Evolutionary conservation across 2,329 filamentous ascomycete genomes (phyloP), one percentile per base, ranked within the genome.

Genomic region (Ceratocystis albifundus): DNA sequence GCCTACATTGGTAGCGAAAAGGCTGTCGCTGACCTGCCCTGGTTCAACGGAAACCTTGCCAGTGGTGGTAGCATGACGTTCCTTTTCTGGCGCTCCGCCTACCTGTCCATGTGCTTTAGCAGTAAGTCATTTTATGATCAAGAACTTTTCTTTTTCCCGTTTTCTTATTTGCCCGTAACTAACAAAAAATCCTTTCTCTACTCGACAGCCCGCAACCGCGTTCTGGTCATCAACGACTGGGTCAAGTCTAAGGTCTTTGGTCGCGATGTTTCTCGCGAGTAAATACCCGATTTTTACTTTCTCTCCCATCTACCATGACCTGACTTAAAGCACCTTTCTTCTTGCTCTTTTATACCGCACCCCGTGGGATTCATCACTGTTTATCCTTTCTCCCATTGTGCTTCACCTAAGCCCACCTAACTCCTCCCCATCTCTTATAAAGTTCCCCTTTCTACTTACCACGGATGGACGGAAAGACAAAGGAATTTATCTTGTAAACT

Each of bases 101-200:
- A 99, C 77, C 81, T 99, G 76, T 96, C 90, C 82, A 99, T 99
- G 94, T 96, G 93, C 85, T 99, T 99, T 78, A 97, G 92, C 86
- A 92, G 90, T 94, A 84, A 86, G 90, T 22, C 20, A 20, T 88
- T 71, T 68, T 44, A 22, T 62, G 36, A 41, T 12, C 36, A 3
- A 41, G 36, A 15, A 1, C 2, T 17, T 3, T 12, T 28, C 6
- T 55, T 70, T 66, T 46, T 22, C 30, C 36, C 8, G 22, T 46
- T 68, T 50, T 67, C 17, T 59, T 25, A 15, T 25, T 55, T 28
- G 25, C 7, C 8, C 53, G 22, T 32, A 17, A 15, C 22, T 32
- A 12, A n/a, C 22, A 57, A 41, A 55, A 48, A 63, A 3, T 32
- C 65, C 55, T 46, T 64, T 44, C 44, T 45, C 12, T 45, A 46